Percentiles rank a stretch among this genome's conserved stretches.
phyloP scores from a whole-genome alignment of 1,284 basidiomycete species.

The Phellinidium pouzarii region DNA sequence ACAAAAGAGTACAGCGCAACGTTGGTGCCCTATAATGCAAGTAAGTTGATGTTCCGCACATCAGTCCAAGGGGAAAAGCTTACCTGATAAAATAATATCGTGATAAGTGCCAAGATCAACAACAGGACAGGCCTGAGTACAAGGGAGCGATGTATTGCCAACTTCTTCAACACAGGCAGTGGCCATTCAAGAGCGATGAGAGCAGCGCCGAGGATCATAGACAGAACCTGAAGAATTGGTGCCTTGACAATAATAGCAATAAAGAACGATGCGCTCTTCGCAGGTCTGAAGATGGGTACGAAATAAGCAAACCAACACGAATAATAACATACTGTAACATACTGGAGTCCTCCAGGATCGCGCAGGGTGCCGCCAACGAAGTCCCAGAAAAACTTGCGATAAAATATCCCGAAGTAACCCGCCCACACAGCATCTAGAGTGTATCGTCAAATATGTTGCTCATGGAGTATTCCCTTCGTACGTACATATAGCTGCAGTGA shows the following conservation, averaged over 20 bases:
- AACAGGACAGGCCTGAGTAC: conserved; percentile 57
- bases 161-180: conserved; percentile 47
- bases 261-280: conserved; percentile 56
- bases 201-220: conserved; percentile 50
- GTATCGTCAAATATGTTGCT: conserved; percentile 16
- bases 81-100: conserved; percentile 75
- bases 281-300: conserved; percentile 41
- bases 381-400: conserved; percentile 91
- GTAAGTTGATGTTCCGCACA: not conserved
- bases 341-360: conserved; percentile 76
- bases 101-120: conserved; percentile 56
- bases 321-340: conserved; percentile 29
- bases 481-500: conserved; percentile 73
- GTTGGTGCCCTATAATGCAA: conserved; percentile 58
- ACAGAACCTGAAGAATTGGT: conserved; percentile 64
- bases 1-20: conserved; percentile 65
- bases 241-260: conserved; percentile 65
- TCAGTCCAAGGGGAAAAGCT: conserved; percentile 21
- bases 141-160: conserved; percentile 58
- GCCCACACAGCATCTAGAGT: conserved; percentile 71
- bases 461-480: conserved; percentile 22
- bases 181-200: conserved; percentile 67
- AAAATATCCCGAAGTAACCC: conserved; percentile 68
- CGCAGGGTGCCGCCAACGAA: conserved; percentile 65
- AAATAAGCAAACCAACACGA: conserved; percentile 1